Evolutionary conservation across 306 rosid species (phyloP).

Genomic region (Vicia faba): DNA sequence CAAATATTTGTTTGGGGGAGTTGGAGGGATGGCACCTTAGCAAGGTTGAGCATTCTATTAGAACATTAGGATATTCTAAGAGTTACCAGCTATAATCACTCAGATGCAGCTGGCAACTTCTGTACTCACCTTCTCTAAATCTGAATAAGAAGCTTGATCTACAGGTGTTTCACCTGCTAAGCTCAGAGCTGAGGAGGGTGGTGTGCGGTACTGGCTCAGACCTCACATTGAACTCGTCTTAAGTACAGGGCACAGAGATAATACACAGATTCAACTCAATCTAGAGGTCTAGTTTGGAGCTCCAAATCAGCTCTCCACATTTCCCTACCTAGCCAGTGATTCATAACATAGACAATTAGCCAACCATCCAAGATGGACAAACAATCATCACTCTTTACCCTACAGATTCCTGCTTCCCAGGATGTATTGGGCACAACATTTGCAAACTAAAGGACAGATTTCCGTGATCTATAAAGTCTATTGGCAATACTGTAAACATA

Average conservation of each 20-base stretch:
- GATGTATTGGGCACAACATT: neutral
- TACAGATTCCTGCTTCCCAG: slow-evolving; percentile 3
- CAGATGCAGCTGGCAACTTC: neutral
- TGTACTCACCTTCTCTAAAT: neutral
- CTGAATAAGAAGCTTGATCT: neutral
- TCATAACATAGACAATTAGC: neutral
- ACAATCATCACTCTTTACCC: neutral
- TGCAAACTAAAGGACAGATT: neutral
- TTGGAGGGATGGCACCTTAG: neutral
- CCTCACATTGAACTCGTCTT: neutral
- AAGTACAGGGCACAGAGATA: neutral
- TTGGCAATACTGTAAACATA: neutral
- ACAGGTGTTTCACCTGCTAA: neutral
- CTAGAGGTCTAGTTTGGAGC: neutral
- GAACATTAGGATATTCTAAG: neutral
- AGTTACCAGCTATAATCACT: neutral
- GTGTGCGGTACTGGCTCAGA: neutral
- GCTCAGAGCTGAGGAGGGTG: neutral
- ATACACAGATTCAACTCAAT: neutral
- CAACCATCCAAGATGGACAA: neutral
- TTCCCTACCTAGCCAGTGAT: neutral
- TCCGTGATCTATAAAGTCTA: neutral
- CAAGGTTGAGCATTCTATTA: neutral
- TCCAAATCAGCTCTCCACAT: neutral
- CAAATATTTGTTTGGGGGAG: neutral